Conservation (phyloP, 257 asterid species). For the Hygrophila difformis region DNA sequence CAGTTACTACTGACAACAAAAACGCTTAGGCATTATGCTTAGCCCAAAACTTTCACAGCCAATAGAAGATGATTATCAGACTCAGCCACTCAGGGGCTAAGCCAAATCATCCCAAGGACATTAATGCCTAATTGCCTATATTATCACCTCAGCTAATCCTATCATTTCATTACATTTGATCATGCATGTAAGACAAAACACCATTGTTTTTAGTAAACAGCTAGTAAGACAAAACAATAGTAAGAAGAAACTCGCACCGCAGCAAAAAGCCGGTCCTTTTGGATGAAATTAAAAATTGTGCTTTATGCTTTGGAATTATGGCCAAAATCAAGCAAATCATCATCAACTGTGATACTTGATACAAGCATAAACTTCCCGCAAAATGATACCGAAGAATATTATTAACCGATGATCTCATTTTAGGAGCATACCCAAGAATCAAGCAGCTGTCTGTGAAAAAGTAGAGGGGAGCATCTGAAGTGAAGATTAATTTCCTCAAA, state of each 20-base stretch:
- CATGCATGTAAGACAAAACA: too few species aligned
- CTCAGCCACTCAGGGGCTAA: slow-evolving; percentile 3
- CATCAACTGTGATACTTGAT: slow-evolving; percentile 52
- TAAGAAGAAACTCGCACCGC: slow-evolving; percentile 67
- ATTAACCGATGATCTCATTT: too few species aligned
- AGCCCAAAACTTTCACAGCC: background rate
- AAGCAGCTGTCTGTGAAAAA: slow-evolving; percentile 96
- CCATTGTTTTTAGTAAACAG: slow-evolving; percentile 12
- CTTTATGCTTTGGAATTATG: slow-evolving; percentile 52
- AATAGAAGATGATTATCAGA: slow-evolving; percentile 9
- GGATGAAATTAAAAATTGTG: slow-evolving; percentile 74
- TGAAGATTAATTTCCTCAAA: slow-evolving; percentile 66
- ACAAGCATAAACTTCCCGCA: slow-evolving; percentile 76
- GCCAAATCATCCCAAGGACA: background rate
- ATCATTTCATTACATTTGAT: slow-evolving; percentile 7
- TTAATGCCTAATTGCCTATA: background rate
- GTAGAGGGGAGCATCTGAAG: slow-evolving; percentile 89
- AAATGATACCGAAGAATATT: too few species aligned
- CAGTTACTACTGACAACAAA: too few species aligned
- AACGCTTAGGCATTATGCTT: too few species aligned
- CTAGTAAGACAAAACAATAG: slow-evolving; percentile 2
- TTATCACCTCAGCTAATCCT: background rate
- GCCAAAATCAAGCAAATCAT: slow-evolving; percentile 61
- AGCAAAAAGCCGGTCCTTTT: slow-evolving; percentile 75
- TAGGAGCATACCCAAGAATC: slow-evolving; percentile 98